Evolutionary conservation across 2,329 filamentous ascomycete genomes (phyloP).

Genomic region (Fusarium buharicum): DNA sequence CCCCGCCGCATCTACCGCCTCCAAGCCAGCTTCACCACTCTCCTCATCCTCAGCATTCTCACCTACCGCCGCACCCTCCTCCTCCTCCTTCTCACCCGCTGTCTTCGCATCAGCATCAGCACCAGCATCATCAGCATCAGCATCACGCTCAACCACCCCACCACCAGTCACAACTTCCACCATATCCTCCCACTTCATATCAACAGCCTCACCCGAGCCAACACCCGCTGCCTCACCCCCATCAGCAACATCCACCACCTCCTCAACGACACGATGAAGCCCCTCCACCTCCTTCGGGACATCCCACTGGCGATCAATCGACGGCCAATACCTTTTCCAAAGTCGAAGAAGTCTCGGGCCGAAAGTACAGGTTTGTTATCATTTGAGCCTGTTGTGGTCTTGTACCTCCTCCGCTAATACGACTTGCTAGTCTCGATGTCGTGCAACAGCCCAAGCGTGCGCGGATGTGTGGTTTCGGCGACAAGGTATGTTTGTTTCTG

Average conservation of each 20-base stretch:
- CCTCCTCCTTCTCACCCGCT: slow-evolving; percentile 38
- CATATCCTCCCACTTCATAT: slow-evolving; percentile 36
- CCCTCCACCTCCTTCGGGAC: slow-evolving; percentile 29
- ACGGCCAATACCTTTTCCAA: slow-evolving; percentile 46
- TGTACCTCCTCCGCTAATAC: slow-evolving; percentile 30
- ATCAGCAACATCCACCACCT: slow-evolving; percentile 40
- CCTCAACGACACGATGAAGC: slow-evolving; percentile 41
- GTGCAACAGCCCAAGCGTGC: slow-evolving; percentile 92
- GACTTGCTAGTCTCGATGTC: slow-evolving; percentile 71
- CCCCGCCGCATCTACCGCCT: slow-evolving; percentile 37
- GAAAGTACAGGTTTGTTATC: slow-evolving; percentile 51
- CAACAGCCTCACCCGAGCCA: slow-evolving; percentile 42
- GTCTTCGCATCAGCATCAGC: slow-evolving; percentile 34
- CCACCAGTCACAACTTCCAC: slow-evolving; percentile 32
- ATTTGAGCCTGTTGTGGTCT: background rate
- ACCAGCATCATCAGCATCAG: slow-evolving; percentile 33
- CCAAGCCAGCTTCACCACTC: slow-evolving; percentile 36
- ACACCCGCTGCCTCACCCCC: slow-evolving; percentile 40
- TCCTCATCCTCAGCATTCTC: slow-evolving; percentile 33
- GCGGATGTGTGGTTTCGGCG: slow-evolving; percentile 98
- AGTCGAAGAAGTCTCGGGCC: slow-evolving; percentile 49
- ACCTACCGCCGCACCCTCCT: slow-evolving; percentile 24
- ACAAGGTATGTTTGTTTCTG: slow-evolving; percentile 75
- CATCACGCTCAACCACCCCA: slow-evolving; percentile 31
- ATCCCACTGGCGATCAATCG: slow-evolving; percentile 31